Conservation (phyloP, 2,329 filamentous ascomycete genomes). For the Chaetomiaceae sp. region DNA sequence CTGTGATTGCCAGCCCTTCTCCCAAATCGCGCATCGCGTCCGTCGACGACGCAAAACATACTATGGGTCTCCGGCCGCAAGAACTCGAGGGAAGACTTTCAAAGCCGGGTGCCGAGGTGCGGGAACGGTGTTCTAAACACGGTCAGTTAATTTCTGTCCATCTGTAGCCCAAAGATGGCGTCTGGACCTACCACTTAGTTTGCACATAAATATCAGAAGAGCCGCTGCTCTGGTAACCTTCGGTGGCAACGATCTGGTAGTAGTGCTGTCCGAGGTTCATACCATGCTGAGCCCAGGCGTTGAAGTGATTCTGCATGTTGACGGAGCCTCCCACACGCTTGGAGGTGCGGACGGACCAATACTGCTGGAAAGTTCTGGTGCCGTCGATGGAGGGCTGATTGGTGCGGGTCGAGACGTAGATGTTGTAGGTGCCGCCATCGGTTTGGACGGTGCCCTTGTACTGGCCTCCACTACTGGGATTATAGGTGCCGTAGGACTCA, state of each 20-base stretch:
- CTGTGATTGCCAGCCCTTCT: too few species aligned
- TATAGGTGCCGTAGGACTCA: slow-evolving; percentile 39
- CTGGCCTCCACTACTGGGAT: slow-evolving; percentile 33
- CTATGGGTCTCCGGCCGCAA: too few species aligned
- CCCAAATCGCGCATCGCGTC: too few species aligned
- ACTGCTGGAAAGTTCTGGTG: slow-evolving; percentile 45
- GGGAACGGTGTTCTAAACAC: background rate
- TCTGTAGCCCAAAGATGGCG: background rate
- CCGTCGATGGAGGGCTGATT: slow-evolving; percentile 44
- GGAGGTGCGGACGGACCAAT: slow-evolving; percentile 43
- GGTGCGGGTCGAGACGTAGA: slow-evolving; percentile 31
- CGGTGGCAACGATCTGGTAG: slow-evolving; percentile 50
- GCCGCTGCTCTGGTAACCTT: slow-evolving; percentile 48
- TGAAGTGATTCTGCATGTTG: slow-evolving; percentile 46
- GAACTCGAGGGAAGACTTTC: too few species aligned
- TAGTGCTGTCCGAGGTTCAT: slow-evolving; percentile 43
- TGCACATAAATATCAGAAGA: slow-evolving; percentile 37
- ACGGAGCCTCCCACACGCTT: slow-evolving; percentile 49
- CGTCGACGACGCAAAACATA: too few species aligned
- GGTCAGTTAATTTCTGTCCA: background rate
- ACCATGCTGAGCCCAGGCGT: slow-evolving; percentile 44
- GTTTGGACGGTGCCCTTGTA: slow-evolving; percentile 30
- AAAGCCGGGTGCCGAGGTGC: too few species aligned
- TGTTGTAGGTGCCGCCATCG: slow-evolving; percentile 34
- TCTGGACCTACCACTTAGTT: slow-evolving; percentile 7